Evolutionary conservation across 805 yeast species (phyloP), one percentile per base, ranked within the genome.

Genomic region (Yarrowia sp.): DNA sequence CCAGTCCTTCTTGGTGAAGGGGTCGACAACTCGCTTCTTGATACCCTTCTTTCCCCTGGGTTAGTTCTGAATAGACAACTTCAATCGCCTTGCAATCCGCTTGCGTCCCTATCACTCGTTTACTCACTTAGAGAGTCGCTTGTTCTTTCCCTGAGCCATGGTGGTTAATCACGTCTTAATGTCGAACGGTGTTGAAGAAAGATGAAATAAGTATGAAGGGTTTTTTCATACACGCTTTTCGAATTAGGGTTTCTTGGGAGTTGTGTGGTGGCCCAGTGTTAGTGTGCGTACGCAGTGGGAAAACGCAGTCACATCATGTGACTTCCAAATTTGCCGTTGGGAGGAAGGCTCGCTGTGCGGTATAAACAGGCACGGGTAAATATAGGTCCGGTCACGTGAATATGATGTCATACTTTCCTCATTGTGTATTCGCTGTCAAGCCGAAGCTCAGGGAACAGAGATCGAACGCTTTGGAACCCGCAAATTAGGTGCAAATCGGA

Each of bases 1-100:
- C 98, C 98, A 93, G 75, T 92, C 98, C 84, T 93, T 93, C 82
- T 92, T 91, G 87, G 97, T 84, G 94, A 93, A 93, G 78, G 98
- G 98, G 85, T 93, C 99, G 72, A 91, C 96, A 78, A 89, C 94
- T 87, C 87, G 93, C 96, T 93, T 94, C 96, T 93, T 93, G 80
- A 90, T 83, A 77, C 98, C 97, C 83, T 93, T 93, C 90, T 88
- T 84, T 84, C 93, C 88, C 84, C 59, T 51, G 44, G 12, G 59
- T 86, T 86, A 42, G 49, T 38, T 6, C 14, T 21, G 39, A 27
- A 12, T 24, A 8, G 8, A 24, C 5, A 24, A 24, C 16, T 9
- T 27, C 29, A 27, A 27, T n/a, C 36, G 35, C 18, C n/a, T 36
- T 27, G 29, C 12, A 9, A 9, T 27, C 10, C 29, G 29, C 29